These are phyloP conservation scores for Solanum paucissectum DNA, from an alignment of 257 asterid genomes.

Conservation along the genomic window DNA sequence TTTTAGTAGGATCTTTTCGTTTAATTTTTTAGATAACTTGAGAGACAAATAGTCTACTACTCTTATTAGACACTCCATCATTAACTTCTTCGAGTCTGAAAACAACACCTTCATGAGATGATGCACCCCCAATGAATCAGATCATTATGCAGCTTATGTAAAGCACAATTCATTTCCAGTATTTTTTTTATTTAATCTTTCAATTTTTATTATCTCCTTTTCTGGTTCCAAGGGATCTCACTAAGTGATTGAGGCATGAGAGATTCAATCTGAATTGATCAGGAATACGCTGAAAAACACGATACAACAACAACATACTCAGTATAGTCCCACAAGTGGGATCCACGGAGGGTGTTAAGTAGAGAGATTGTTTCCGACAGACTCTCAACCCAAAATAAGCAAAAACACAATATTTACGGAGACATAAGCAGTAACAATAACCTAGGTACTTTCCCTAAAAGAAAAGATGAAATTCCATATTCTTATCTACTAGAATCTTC, in stretches of 20 bases:
- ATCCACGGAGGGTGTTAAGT: background rate
- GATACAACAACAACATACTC: background rate
- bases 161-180: background rate
- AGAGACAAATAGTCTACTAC: background rate
- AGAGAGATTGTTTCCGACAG: background rate
- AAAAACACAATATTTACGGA: background rate
- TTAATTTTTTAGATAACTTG: background rate
- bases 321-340: background rate
- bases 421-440: background rate
- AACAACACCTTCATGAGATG: background rate
- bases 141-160: background rate
- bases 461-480: background rate
- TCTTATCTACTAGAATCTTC: background rate
- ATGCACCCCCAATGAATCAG: background rate
- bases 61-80: background rate
- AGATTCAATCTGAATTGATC: background rate
- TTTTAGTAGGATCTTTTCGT: background rate
- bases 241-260: background rate
- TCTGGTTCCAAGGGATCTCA: background rate
- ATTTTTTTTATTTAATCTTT: background rate
- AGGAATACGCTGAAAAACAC: background rate
- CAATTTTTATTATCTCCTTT: background rate
- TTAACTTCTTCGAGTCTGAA: background rate
- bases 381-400: background rate
- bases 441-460: background rate